Percentiles rank a stretch among this genome's conserved stretches.
Conservation (phyloP, 768 basidiomycete species). For the Tricholoma hemisulphureum region DNA sequence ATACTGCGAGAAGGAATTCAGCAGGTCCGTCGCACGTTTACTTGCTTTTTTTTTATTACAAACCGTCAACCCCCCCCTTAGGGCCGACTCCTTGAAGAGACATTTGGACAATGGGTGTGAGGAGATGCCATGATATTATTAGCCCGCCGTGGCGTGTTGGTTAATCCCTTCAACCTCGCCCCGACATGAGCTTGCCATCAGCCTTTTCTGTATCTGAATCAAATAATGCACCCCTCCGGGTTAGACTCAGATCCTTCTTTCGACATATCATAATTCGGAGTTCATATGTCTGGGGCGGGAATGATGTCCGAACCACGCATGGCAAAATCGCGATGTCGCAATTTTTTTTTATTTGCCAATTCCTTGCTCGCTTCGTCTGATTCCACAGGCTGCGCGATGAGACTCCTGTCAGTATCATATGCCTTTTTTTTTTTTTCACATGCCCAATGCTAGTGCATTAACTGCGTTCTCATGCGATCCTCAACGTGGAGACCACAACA, state of each 20-base stretch:
- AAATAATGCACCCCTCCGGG: conserved; percentile 1
- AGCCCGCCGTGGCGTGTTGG: not conserved
- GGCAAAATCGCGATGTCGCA: conserved; percentile 23
- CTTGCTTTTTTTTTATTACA: not conserved
- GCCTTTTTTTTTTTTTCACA: not conserved
- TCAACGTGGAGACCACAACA: not conserved
- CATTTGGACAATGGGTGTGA: conserved; percentile 70
- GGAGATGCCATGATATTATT: conserved; percentile 23
- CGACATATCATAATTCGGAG: conserved; percentile 5
- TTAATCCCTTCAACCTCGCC: not conserved
- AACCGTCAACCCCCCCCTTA: conserved; percentile 14
- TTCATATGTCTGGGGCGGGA: conserved; percentile 7
- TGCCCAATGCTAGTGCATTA: not conserved
- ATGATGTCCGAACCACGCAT: conserved; percentile 30
- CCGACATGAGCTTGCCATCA: not conserved
- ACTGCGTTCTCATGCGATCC: not conserved
- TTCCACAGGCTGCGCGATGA: not conserved
- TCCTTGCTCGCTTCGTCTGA: not conserved
- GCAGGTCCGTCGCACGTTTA: conserved; percentile 44
- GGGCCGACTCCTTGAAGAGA: conserved; percentile 63
- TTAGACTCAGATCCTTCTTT: conserved; percentile 5
- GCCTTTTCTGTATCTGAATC: not conserved
- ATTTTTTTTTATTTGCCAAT: conserved; percentile 6
- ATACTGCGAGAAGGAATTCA: conserved; percentile 76
- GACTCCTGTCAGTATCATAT: too few species aligned